Conservation (phyloP, 331 rosid genomes). For the Malus hybrid region DNA sequence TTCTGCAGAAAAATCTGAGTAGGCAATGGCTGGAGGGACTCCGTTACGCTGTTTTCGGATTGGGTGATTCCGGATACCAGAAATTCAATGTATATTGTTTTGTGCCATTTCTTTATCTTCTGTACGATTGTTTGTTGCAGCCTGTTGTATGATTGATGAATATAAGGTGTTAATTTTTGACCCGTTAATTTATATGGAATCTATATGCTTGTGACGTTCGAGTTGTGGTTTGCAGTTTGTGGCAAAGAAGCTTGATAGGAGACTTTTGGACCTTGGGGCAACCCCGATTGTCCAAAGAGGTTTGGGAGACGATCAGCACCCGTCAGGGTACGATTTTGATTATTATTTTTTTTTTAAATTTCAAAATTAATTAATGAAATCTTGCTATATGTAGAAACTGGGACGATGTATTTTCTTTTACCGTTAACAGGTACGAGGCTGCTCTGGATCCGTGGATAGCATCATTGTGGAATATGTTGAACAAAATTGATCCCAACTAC, state of each 20-base stretch:
- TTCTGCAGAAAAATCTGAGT: conserved; percentile 66
- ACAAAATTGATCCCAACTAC: conserved; percentile 40
- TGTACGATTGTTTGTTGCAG: no score
- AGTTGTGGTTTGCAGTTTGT: conserved; percentile 59
- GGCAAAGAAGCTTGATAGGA: conserved; percentile 90
- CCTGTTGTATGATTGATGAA: not conserved
- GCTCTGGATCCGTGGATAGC: conserved; percentile 92
- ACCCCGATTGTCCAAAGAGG: conserved; percentile 61
- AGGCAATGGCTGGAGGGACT: conserved; percentile 67
- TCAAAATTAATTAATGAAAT: not conserved
- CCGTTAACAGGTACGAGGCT: conserved; percentile 66
- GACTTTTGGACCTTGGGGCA: conserved; percentile 82
- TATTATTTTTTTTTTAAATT: not conserved
- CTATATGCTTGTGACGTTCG: not conserved
- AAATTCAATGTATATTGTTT: conserved; percentile 60
- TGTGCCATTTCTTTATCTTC: not conserved
- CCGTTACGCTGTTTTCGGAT: conserved; percentile 73
- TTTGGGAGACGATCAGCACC: conserved; percentile 95
- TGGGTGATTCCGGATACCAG: conserved; percentile 94
- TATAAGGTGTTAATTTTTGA: not conserved
- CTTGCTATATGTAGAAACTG: not conserved
- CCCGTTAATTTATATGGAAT: not conserved
- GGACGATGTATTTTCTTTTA: not conserved
- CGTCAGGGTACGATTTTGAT: conserved; percentile 84
- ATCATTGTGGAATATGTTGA: conserved; percentile 61